phyloP scores from a whole-genome alignment of 768 basidiomycete species.

The Cubamyces sp. region DNA sequence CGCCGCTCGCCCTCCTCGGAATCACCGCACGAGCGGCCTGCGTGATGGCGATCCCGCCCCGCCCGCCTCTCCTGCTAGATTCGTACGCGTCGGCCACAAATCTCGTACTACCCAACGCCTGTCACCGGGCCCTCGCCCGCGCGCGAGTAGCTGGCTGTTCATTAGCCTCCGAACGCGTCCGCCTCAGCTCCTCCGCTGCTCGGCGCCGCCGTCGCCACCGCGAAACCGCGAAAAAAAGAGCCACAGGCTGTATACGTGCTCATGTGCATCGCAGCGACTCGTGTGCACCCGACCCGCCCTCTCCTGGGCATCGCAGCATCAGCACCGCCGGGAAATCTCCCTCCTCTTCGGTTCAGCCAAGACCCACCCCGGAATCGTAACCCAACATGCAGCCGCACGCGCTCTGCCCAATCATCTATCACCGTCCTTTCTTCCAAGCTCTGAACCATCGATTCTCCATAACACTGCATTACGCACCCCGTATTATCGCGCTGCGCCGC shows the following conservation, averaged over 20 bases:
- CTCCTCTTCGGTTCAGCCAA: conserved; percentile 17
- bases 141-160: too few species aligned
- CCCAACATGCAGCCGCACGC: conserved; percentile 1
- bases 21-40: conserved; percentile 12
- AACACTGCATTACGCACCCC: conserved; percentile 8
- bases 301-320: conserved; percentile 8
- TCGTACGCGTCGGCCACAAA: conserved; percentile 10
- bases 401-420: conserved; percentile 4
- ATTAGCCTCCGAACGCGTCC: conserved; percentile 2
- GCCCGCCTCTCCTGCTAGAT: conserved; percentile 1
- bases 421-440: conserved; percentile 15
- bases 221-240: neutral
- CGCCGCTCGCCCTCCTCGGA: conserved; percentile 19
- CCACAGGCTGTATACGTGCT: neutral
- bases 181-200: neutral
- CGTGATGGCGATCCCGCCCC: conserved; percentile 23
- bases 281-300: neutral
- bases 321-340: conserved; percentile 8
- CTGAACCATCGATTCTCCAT: conserved; percentile 17
- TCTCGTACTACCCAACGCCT: neutral
- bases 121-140: neutral
- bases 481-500: neutral
- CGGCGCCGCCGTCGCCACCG: neutral
- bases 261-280: neutral
- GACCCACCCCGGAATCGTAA: conserved; percentile 12